A percentile compares a stretch with the other conserved stretches of the same genome.
phyloP scores from a whole-genome alignment of 108 stramenopile genomes.

The Aurantiochytrium sp. region DNA sequence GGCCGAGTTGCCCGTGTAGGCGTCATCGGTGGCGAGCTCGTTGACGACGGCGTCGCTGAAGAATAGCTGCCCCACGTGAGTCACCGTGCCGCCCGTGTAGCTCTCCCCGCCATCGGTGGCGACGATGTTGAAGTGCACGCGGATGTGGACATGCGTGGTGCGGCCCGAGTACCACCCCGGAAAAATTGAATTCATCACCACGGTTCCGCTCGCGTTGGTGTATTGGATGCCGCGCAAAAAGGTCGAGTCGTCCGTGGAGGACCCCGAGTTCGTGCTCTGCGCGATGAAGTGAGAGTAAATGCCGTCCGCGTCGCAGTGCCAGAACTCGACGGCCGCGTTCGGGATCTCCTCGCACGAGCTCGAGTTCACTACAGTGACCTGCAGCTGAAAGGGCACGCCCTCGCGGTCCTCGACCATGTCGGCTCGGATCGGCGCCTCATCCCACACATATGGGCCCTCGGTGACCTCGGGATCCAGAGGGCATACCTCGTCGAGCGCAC shows the following conservation, averaged over 20 bases:
- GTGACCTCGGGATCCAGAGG: neutral
- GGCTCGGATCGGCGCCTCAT: neutral
- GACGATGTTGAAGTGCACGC: neutral
- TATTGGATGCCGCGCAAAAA: neutral
- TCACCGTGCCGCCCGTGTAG: slow-evolving; percentile 1
- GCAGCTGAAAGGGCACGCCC: neutral
- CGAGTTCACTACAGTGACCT: neutral
- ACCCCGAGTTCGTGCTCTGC: neutral
- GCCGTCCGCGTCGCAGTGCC: slow-evolving; percentile 23
- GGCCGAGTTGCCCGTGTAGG: neutral
- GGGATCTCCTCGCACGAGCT: neutral
- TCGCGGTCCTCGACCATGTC: neutral
- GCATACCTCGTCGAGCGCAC: neutral
- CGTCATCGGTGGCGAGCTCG: neutral
- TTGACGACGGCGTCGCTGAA: neutral
- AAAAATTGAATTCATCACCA: neutral
- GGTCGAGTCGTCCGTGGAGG: neutral
- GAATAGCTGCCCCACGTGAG: slow-evolving; percentile 12
- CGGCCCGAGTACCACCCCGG: neutral
- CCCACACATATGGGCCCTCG: neutral
- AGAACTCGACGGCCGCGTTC: neutral
- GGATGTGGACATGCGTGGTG: neutral
- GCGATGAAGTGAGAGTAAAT: neutral
- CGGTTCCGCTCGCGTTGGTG: neutral
- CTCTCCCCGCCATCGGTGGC: neutral